Conservation (phyloP, 371 early-diverging fungal species). For the Syncephalastrum sp. region DNA sequence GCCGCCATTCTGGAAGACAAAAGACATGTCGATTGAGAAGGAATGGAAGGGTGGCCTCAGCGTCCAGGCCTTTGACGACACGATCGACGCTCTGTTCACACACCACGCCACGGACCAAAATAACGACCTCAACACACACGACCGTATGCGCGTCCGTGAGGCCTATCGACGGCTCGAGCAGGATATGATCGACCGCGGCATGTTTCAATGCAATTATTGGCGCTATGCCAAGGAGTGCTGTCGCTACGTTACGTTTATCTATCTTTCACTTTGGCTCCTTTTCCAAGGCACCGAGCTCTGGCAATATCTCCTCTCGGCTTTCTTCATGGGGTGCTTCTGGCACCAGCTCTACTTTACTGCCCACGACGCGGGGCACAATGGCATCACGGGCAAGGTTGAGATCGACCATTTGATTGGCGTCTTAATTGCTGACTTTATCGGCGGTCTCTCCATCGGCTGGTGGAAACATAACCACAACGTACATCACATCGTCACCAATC, state of each 20-base stretch:
- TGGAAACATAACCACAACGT: conserved; percentile 96
- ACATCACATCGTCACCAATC: conserved; percentile 90
- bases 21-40: conserved; percentile 12
- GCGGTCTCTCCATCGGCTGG: conserved; percentile 93
- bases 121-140: conserved; percentile 15
- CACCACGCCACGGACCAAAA: conserved; percentile 23
- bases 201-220: conserved; percentile 75
- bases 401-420: conserved; percentile 85
- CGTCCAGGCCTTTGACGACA: conserved; percentile 33
- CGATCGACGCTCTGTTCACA: conserved; percentile 27
- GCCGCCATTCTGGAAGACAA: not conserved
- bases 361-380: conserved; percentile 95
- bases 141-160: conserved; percentile 45
- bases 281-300: conserved; percentile 58
- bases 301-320: conserved; percentile 62
- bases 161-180: conserved; percentile 68
- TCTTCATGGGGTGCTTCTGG: conserved; percentile 79
- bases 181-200: conserved; percentile 57
- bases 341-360: conserved; percentile 91
- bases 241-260: conserved; percentile 65
- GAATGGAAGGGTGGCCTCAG: conserved; percentile 36
- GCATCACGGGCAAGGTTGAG: conserved; percentile 73
- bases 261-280: conserved; percentile 61
- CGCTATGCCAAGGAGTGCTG: conserved; percentile 75
- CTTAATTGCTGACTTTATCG: conserved; percentile 75